A percentile compares a stretch with the other conserved stretches of the same genome.
These are phyloP conservation scores for Trichosporon sp. DNA, from an alignment of 1,284 basidiomycete species.

Conservation along the genomic window DNA sequence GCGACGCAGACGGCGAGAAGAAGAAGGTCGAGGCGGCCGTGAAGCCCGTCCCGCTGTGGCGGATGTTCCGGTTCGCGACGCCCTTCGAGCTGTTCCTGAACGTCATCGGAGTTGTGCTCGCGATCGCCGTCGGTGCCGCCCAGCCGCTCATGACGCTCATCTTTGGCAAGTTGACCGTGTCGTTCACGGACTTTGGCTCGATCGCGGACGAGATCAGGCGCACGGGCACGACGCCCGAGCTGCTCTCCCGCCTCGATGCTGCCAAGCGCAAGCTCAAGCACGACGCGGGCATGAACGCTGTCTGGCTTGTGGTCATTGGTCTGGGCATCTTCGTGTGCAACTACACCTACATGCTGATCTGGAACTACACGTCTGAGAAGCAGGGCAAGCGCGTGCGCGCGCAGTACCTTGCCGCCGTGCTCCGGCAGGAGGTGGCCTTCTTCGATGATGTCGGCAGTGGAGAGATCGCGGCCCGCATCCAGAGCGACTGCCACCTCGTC, in stretches of 20 bases:
- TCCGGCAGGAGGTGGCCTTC: conserved; percentile 66
- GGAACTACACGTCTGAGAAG: conserved; percentile 85
- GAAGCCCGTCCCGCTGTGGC: conserved; percentile 3
- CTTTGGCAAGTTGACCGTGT: conserved; percentile 53
- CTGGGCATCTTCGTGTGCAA: conserved; percentile 59
- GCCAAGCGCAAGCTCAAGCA: conserved; percentile 42
- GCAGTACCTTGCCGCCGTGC: conserved; percentile 55
- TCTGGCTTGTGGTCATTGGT: conserved; percentile 57
- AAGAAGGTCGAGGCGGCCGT: neutral
- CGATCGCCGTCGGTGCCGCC: conserved; percentile 50
- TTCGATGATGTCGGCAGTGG: conserved; percentile 93
- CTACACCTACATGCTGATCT: conserved; percentile 75
- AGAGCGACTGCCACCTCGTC: conserved; percentile 70
- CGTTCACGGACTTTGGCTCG: conserved; percentile 50
- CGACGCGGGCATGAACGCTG: conserved; percentile 46
- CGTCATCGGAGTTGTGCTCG: conserved; percentile 48
- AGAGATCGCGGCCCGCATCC: conserved; percentile 92
- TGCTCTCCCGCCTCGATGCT: conserved; percentile 17
- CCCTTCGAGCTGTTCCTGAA: conserved; percentile 43
- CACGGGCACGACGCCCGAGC: conserved; percentile 21
- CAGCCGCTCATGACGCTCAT: conserved; percentile 55
- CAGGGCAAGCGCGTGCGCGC: conserved; percentile 73
- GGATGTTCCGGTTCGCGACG: conserved; percentile 50
- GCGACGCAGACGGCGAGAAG: neutral
- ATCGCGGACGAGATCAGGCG: conserved; percentile 22